phyloP scores from a whole-genome alignment of 306 rosid species.

The Quercus variabilis region DNA sequence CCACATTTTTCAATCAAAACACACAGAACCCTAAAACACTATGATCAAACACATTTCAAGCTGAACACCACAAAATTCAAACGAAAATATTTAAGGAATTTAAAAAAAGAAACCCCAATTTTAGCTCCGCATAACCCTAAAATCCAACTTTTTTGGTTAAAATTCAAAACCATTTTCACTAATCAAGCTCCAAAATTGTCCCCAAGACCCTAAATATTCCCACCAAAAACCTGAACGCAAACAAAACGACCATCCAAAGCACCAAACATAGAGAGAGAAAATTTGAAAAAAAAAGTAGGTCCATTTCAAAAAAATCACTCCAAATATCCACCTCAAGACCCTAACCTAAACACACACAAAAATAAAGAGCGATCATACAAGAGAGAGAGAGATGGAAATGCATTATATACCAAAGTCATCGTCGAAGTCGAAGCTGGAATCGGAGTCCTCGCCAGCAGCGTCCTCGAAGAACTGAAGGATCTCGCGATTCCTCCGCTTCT shows the following conservation, averaged over 20 bases:
- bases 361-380: neutral
- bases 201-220: constrained; percentile 29
- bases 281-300: neutral
- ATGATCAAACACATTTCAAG: neutral
- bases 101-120: neutral
- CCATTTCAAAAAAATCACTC: neutral
- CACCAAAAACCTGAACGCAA: neutral
- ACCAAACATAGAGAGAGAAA: neutral
- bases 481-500: constrained; percentile 47
- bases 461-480: constrained; percentile 76
- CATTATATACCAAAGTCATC: constrained; percentile 38
- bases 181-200: constrained; percentile 8
- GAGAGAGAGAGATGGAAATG: constrained; percentile 1
- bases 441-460: constrained; percentile 37
- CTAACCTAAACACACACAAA: neutral
- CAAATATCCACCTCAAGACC: neutral
- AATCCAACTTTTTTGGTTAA: neutral
- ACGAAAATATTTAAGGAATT: neutral
- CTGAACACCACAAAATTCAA: neutral
- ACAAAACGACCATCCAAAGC: neutral
- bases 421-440: constrained; percentile 41
- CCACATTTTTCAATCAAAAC: neutral
- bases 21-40: neutral
- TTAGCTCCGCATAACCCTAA: neutral
- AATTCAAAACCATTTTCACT: neutral